These are phyloP conservation scores for Royoungia palumana DNA, from an alignment of 768 basidiomycete species.

Conservation along the genomic window DNA sequence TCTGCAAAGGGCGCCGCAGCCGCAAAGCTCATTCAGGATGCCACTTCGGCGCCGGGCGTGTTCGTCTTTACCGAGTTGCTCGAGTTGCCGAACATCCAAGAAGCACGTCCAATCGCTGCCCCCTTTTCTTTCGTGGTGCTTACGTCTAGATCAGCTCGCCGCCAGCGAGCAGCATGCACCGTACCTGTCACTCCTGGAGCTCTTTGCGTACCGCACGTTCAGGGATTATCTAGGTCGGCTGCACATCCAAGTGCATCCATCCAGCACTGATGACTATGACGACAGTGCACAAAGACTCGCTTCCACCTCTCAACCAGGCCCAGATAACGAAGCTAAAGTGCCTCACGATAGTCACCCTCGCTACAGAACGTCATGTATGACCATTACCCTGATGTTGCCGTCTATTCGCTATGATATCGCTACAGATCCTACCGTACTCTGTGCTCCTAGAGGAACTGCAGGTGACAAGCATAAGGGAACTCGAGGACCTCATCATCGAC, in stretches of 20 bases:
- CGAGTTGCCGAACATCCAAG: slow-evolving; percentile 77
- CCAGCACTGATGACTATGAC: slow-evolving; percentile 3
- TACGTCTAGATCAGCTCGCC: slow-evolving; percentile 52
- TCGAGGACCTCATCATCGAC: slow-evolving; percentile 97
- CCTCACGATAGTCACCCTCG: slow-evolving; percentile 84
- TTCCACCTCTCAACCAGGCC: slow-evolving; percentile 65
- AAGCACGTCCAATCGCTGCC: slow-evolving; percentile 46
- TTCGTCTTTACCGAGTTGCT: slow-evolving; percentile 91
- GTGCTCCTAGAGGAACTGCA: slow-evolving; percentile 67
- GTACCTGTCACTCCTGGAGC: slow-evolving; percentile 63
- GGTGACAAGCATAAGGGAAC: slow-evolving; percentile 75
- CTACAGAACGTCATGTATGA: slow-evolving; percentile 71
- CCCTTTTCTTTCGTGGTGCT: background rate
- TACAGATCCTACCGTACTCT: slow-evolving; percentile 79
- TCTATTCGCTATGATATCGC: background rate
- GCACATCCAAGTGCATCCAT: background rate
- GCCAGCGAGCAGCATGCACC: slow-evolving; percentile 60
- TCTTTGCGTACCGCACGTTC: slow-evolving; percentile 91
- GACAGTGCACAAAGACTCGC: slow-evolving; percentile 59
- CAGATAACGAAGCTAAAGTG: slow-evolving; percentile 91
- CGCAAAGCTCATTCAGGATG: slow-evolving; percentile 84
- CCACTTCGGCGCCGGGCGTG: slow-evolving; percentile 83
- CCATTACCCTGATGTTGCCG: background rate
- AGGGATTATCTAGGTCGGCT: slow-evolving; percentile 72
- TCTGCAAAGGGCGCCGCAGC: slow-evolving; percentile 90